Base-by-base conservation (phyloP, 1,284 basidiomycete genomes). In the Sanghuangporus baumii region DNA sequence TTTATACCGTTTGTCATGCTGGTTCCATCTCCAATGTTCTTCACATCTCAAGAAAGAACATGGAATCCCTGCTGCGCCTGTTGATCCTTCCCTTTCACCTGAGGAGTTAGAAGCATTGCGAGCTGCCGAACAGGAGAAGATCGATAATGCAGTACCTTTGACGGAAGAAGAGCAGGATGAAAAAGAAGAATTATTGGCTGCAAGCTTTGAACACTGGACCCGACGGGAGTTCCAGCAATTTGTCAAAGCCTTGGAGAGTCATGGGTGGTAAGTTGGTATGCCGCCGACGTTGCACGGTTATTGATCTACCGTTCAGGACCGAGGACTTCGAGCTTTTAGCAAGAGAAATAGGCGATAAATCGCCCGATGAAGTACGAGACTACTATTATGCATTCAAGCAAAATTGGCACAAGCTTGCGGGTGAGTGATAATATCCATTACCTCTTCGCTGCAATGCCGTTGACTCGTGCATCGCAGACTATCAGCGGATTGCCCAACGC, bases 221-320 rank as follows among this genome's bases (percentile, higher is more conserved):
- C 82, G 93, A 66, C 85, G 94, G 51, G 95, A 98, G 72, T 98
- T 94, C 81, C 94, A 96, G 71, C 89, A 91, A 68, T 94, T 98
- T 71, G 83, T 98, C 55, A 83, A 86, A 59, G 94, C 88, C 0
- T 78, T 94, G 52, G 96, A 98, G 73, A 85, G 84, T 7, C 88
- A 94, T 72, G 96, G 96, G 60, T 93, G 94, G 89, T 90, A 61
- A 47, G 83, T 72, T 6, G 31, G 1, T 46, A n/a, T 23, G 18
- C 40, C 57, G 37, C 46, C 67, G 11, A 61, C 48, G 55, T 26
- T 62, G 34, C 43, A 59, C 50, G 11, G 16, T 60, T 8, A 51
- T n/a, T 51, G 48, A 31, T 14, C 4, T 23, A 14, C 12, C 23
- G 31, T 36, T 18, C 62, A 91, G 89, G 85, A 85, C 81, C 40